A percentile compares a stretch with the other conserved stretches of the same genome.
Evolutionary conservation across 345 rosid genomes (phyloP).

Genomic region (Sonneratia alba): DNA sequence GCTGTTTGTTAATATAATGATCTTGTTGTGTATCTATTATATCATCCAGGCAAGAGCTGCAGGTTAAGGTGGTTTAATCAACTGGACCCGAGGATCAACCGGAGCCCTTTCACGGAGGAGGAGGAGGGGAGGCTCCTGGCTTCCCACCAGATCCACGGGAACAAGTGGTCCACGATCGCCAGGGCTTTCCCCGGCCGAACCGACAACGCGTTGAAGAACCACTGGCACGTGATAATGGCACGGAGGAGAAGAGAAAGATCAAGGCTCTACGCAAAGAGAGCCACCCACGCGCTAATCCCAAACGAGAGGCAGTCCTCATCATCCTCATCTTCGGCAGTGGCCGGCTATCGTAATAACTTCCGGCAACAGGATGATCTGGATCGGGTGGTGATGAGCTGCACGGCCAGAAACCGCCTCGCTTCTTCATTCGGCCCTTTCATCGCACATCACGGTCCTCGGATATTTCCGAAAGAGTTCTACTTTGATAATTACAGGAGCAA

Average conservation of each 20-base stretch:
- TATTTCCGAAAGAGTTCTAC: not conserved
- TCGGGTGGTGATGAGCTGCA: slow-evolving; percentile 1
- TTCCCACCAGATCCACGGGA: slow-evolving; percentile 79
- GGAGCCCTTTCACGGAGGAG: slow-evolving; percentile 80
- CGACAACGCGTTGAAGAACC: slow-evolving; percentile 94
- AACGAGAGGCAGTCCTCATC: slow-evolving; percentile 4
- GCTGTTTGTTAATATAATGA: too few relatives aligned
- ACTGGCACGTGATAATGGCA: slow-evolving; percentile 96
- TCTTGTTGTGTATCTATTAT: not conserved
- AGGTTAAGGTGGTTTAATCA: slow-evolving; percentile 97
- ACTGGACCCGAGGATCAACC: slow-evolving; percentile 77
- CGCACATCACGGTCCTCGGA: not conserved
- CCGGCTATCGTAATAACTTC: not conserved
- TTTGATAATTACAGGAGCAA: not conserved
- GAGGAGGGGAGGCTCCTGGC: slow-evolving; percentile 79
- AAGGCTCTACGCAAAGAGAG: slow-evolving; percentile 25
- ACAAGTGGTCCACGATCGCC: slow-evolving; percentile 82
- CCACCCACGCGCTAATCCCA: slow-evolving; percentile 12
- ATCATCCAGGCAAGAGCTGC: slow-evolving; percentile 66
- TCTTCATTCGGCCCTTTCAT: not conserved
- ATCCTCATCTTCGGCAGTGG: not conserved
- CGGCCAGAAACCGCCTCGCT: not conserved
- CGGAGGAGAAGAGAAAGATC: slow-evolving; percentile 49
- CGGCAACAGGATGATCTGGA: not conserved
- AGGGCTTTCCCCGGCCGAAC: slow-evolving; percentile 83